A percentile compares a stretch with the other conserved stretches of the same genome.
Evolutionary conservation across 257 asterid species (phyloP).

Genomic region (Scutellaria minor): DNA sequence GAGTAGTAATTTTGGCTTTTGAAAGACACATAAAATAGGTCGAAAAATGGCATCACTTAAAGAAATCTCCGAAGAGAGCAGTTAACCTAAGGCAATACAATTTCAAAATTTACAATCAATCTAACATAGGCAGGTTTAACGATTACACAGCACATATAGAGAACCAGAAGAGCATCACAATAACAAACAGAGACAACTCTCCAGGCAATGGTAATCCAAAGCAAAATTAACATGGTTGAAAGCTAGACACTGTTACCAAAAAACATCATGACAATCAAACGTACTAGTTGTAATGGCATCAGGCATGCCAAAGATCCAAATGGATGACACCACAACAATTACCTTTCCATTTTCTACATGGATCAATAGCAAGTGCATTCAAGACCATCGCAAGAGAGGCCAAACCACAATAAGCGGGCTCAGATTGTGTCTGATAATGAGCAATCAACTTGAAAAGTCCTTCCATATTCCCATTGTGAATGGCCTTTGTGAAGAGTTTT

Average conservation of each 20-base stretch:
- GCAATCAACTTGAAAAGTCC: conserved; percentile 73
- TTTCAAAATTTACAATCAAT: not conserved
- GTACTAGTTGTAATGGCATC: not conserved
- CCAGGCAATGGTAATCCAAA: not conserved
- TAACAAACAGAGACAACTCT: not conserved
- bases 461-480: conserved; percentile 68
- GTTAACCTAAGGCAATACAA: not conserved
- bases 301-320: not conserved
- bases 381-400: conserved; percentile 77
- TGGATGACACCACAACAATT: not conserved
- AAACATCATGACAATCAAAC: not conserved
- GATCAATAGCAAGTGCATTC: conserved; percentile 86
- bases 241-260: not conserved
- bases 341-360: conserved; percentile 86
- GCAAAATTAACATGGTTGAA: conserved; percentile 6
- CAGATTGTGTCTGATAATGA: conserved; percentile 79
- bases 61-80: not conserved
- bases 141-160: not conserved
- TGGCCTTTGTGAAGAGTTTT: conserved; percentile 65
- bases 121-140: not conserved
- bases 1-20: not conserved
- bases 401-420: conserved; percentile 80
- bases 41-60: not conserved
- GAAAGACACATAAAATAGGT: not conserved
- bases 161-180: not conserved